phyloP scores from a whole-genome alignment of 176 grass and related monocot species.

The Typha latifolia region DNA sequence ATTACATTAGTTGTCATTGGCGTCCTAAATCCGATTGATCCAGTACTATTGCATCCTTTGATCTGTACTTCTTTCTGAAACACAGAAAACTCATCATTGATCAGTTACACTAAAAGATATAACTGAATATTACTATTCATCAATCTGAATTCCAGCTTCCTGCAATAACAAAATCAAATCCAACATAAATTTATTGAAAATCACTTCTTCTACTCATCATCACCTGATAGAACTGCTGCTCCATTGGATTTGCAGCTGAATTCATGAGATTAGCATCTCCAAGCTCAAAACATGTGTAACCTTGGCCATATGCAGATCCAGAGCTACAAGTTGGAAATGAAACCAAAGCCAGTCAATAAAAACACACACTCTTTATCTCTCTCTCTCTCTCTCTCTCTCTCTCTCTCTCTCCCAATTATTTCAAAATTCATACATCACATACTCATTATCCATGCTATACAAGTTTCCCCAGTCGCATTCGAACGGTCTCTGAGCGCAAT shows the following conservation, averaged over 20 bases:
- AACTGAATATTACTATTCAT: neutral
- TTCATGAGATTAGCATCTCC: constrained; percentile 13
- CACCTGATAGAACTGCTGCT: neutral
- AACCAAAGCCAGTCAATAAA: neutral
- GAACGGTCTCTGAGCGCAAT: neutral
- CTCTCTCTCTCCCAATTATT: constrained; percentile 4
- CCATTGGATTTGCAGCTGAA: neutral
- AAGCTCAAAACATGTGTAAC: neutral
- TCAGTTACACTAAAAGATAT: too few relatives aligned
- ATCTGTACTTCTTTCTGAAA: too few relatives aligned
- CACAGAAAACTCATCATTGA: too few relatives aligned
- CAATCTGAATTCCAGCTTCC: neutral
- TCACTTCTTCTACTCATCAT: neutral
- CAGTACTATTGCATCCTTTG: neutral
- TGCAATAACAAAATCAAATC: neutral
- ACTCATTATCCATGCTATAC: neutral
- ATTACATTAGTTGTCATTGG: neutral
- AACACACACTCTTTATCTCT: constrained; percentile 5
- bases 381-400: too few relatives aligned
- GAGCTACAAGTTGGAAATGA: neutral
- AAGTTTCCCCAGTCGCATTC: neutral
- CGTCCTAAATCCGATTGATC: neutral
- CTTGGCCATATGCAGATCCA: constrained; percentile 17
- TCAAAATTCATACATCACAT: neutral
- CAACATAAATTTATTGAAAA: neutral